A percentile compares a stretch with the other conserved stretches of the same genome.
Conservation (phyloP, 352 stramenopile genomes). For the Phytophthora sojae region DNA sequence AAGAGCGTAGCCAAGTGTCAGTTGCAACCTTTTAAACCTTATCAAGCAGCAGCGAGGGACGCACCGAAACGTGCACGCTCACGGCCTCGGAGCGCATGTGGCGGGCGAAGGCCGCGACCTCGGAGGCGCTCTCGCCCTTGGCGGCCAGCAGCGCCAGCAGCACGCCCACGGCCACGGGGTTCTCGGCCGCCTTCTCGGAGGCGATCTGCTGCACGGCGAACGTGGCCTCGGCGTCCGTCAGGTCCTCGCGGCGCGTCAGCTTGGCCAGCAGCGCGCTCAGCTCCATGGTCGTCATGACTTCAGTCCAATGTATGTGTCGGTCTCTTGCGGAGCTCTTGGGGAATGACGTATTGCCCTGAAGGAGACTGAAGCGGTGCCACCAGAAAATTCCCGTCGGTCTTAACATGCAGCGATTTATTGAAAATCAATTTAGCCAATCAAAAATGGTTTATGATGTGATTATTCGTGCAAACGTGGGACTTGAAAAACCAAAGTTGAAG, state of each 20-base stretch:
- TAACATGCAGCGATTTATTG: not conserved
- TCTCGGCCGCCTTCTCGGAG: constrained; percentile 63
- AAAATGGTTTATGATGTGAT: not conserved
- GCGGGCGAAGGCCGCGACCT: constrained; percentile 96
- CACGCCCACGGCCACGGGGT: constrained; percentile 87
- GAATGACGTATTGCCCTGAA: constrained; percentile 14
- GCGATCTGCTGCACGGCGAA: constrained; percentile 80
- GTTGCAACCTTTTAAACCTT: not conserved
- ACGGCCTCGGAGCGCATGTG: constrained; percentile 96
- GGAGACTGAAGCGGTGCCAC: constrained; percentile 6
- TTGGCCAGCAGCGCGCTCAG: constrained; percentile 82
- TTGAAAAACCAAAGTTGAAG: too few relatives aligned
- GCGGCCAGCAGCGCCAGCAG: constrained; percentile 94
- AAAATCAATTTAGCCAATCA: not conserved
- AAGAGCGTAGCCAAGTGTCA: constrained; percentile 17
- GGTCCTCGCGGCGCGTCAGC: constrained; percentile 72
- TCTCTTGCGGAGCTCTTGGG: constrained; percentile 4
- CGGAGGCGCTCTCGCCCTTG: constrained; percentile 94
- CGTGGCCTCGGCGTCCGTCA: constrained; percentile 70
- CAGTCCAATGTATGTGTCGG: too few relatives aligned
- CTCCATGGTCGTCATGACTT: constrained; percentile 50
- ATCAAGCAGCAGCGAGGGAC: constrained; percentile 3
- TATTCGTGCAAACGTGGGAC: not conserved
- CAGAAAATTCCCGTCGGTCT: constrained; percentile 9
- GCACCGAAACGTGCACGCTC: constrained; percentile 67